A percentile compares a stretch with the other conserved stretches of the same genome.
Evolutionary conservation across 2,329 filamentous ascomycete genomes (phyloP).

Genomic region (Aphanoascus verrucosus): DNA sequence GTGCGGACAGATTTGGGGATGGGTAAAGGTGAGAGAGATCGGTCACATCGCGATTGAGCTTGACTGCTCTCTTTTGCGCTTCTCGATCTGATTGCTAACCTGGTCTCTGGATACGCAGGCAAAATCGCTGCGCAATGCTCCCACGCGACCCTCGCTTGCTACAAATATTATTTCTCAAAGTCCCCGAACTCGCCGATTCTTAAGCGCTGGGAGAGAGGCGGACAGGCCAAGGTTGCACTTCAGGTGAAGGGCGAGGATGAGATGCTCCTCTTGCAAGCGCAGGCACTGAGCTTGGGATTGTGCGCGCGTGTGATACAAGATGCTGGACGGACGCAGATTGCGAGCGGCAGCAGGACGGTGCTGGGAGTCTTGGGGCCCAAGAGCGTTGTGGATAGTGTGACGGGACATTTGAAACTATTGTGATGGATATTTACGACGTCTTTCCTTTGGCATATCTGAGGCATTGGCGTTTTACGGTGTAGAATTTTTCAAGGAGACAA

Average conservation of each 20-base stretch:
- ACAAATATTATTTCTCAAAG: slow-evolving; percentile 62
- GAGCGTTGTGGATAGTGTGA: slow-evolving; percentile 76
- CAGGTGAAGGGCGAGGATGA: slow-evolving; percentile 80
- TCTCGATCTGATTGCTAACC: neutral
- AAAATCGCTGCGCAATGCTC: slow-evolving; percentile 95
- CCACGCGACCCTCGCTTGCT: slow-evolving; percentile 95
- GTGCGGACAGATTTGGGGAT: slow-evolving; percentile 92
- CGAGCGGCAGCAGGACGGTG: slow-evolving; percentile 82
- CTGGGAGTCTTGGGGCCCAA: slow-evolving; percentile 70
- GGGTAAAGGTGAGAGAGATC: slow-evolving; percentile 64
- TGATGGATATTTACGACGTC: slow-evolving; percentile 33
- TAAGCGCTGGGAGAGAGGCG: slow-evolving; percentile 70
- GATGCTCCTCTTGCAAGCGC: slow-evolving; percentile 62
- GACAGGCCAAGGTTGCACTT: slow-evolving; percentile 88
- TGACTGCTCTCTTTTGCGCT: neutral
- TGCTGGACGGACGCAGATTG: slow-evolving; percentile 95
- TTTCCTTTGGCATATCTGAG: neutral
- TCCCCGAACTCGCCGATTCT: slow-evolving; percentile 53
- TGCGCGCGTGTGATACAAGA: slow-evolving; percentile 86
- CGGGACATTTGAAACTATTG: slow-evolving; percentile 71
- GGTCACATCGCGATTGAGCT: slow-evolving; percentile 3
- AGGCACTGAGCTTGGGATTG: slow-evolving; percentile 71
- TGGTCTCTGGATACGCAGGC: slow-evolving; percentile 42
- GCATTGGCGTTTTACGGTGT: slow-evolving; percentile 3
- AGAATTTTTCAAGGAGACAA: no score